Percentiles rank a stretch among this genome's conserved stretches.
Conservation (phyloP, 2,329 filamentous ascomycete genomes). For the Cordyceps sp. region DNA sequence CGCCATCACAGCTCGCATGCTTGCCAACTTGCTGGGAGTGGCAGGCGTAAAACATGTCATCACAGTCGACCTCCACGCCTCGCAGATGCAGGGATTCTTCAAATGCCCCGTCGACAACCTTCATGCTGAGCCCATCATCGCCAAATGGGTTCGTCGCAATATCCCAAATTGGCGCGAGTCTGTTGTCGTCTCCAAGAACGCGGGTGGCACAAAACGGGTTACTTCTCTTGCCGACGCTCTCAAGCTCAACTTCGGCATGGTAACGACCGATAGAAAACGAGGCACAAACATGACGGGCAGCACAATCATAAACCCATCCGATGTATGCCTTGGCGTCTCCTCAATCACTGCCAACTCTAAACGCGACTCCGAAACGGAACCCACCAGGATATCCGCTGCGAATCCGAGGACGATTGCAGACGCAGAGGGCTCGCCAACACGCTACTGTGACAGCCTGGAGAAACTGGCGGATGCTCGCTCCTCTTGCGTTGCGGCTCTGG, state of each 20-base stretch:
- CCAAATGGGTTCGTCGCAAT: constrained; percentile 86
- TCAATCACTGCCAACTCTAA: no score
- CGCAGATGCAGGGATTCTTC: constrained; percentile 99
- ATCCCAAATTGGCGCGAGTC: constrained; percentile 77
- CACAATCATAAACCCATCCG: constrained; percentile 48
- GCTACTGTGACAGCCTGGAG: constrained; percentile 10
- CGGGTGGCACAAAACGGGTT: constrained; percentile 90
- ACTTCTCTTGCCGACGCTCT: constrained; percentile 89
- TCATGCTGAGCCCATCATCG: constrained; percentile 86
- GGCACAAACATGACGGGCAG: constrained; percentile 60
- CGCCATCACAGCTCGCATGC: constrained; percentile 91
- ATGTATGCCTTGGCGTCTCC: constrained; percentile 30
- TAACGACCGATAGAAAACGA: constrained; percentile 66
- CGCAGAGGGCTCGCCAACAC: constrained; percentile 25
- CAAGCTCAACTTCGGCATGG: constrained; percentile 95
- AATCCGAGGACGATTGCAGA: constrained; percentile 21
- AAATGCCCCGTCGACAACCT: constrained; percentile 95
- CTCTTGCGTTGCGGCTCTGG: constrained; percentile 4
- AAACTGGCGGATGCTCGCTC: constrained; percentile 5
- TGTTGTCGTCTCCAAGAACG: constrained; percentile 96
- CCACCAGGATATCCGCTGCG: constrained; percentile 7
- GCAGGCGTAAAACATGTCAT: constrained; percentile 96
- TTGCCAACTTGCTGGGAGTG: constrained; percentile 84
- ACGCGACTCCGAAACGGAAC: constrained; percentile 1
- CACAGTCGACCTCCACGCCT: constrained; percentile 88